These are phyloP conservation scores for Coleophoma eucalyptorum DNA, from an alignment of 2,329 filamentous ascomycete species.

Conservation along the genomic window DNA sequence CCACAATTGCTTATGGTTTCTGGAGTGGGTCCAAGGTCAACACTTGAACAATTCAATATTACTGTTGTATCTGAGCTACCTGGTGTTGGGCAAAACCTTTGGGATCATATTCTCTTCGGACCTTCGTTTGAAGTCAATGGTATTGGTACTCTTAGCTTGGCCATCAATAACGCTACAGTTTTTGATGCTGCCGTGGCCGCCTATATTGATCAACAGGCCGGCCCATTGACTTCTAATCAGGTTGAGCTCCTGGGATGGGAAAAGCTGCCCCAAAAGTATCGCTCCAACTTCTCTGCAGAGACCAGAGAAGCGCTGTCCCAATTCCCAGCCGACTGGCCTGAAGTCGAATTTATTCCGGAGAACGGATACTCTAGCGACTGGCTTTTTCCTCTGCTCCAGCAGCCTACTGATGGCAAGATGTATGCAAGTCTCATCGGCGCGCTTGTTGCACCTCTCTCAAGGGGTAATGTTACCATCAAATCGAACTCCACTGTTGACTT, in stretches of 20 bases:
- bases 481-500: constrained; percentile 25
- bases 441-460: constrained; percentile 33
- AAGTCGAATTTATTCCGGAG: no score
- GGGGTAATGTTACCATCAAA: constrained; percentile 36
- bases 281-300: background rate
- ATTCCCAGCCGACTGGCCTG: constrained; percentile 4
- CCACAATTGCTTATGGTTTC: constrained; percentile 46
- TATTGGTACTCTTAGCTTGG: background rate
- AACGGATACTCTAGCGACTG: no score
- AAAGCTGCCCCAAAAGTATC: constrained; percentile 1
- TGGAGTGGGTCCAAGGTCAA: constrained; percentile 38
- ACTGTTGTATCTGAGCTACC: constrained; percentile 28
- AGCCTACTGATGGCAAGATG: no score
- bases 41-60: constrained; percentile 40
- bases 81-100: constrained; percentile 36
- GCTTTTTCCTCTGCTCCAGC: no score
- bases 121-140: background rate
- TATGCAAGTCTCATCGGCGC: constrained; percentile 24
- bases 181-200: background rate
- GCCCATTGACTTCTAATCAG: no score
- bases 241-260: constrained; percentile 7
- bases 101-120: constrained; percentile 28
- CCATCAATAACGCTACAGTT: background rate
- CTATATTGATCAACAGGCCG: no score
- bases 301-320: background rate